A percentile compares a stretch with the other conserved stretches of the same genome.
Evolutionary conservation across 225 moss, liverwort and hornwort genomes (phyloP).

Genomic region (Pseudoscleropodium purum): DNA sequence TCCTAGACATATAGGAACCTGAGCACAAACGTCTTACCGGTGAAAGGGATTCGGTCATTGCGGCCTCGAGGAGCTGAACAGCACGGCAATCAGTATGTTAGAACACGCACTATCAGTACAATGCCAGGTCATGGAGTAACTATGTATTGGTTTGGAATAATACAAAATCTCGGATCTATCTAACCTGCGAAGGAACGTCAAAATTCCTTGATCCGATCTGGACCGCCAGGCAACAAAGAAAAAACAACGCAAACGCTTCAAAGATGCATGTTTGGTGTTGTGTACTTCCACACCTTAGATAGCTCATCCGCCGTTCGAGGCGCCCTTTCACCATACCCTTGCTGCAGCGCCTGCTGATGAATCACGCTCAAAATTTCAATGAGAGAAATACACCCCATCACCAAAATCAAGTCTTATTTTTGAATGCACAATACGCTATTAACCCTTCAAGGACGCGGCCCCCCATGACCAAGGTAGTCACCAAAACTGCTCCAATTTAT

Average conservation of each 20-base stretch:
- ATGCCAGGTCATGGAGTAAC: background rate
- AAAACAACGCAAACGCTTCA: background rate
- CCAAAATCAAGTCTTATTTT: background rate
- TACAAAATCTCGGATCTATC: background rate
- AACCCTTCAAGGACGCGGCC: background rate
- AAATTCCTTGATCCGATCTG: background rate
- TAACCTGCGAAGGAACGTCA: background rate
- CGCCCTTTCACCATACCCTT: slow-evolving; percentile 10
- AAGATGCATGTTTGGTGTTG: background rate
- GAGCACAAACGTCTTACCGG: slow-evolving; percentile 21
- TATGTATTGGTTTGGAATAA: background rate
- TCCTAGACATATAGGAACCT: background rate
- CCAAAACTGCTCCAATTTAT: background rate
- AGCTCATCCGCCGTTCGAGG: slow-evolving; percentile 54
- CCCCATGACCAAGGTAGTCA: background rate
- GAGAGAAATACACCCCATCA: background rate
- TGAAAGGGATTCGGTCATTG: slow-evolving; percentile 66
- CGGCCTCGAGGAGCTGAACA: slow-evolving; percentile 66
- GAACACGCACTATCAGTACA: background rate
- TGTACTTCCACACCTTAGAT: slow-evolving; percentile 28
- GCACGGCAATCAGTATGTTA: background rate
- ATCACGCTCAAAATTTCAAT: background rate
- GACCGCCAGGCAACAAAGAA: background rate
- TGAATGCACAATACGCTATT: background rate
- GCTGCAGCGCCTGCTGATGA: slow-evolving; percentile 59